Evolutionary conservation across 2,329 filamentous ascomycete genomes (phyloP), one percentile per base, ranked within the genome.

Genomic region (Aureobasidium sp.): DNA sequence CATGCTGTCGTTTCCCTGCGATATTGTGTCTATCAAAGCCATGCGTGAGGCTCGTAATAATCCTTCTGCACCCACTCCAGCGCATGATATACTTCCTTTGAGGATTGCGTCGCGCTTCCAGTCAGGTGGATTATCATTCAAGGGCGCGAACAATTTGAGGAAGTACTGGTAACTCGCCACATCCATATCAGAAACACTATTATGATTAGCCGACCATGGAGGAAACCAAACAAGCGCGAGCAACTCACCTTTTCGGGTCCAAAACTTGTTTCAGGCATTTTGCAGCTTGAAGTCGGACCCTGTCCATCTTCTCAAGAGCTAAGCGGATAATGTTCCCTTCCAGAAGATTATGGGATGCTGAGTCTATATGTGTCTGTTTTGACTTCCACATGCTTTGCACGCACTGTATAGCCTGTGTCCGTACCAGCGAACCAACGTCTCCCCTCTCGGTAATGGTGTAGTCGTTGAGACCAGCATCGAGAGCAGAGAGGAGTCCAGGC

Each of bases 391-490:
- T 72, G 37, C 70, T 71, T 75, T 82, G 85, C 1, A 91, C 79
- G 2, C 84, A 85, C 64, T 84, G 82, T 13, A 97, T 81, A 27
- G 90, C 92, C 72, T 92, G 88, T 5, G 93, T 78, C 3, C 94
- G 84, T 4, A 96, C 88, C 59, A 92, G 84, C 0, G 92, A 96
- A 5, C 94, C 94, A 53, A 97, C 83, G 70, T 99, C 94, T 17
- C 94, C 94, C 62, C 92, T 82, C 15, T 92, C 87, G 67, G 90
- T 93, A 3, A 90, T 92, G 0, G 90, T 96, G 70, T 97, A 97
- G 71, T 99, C 92, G 66, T 93, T 88, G 32, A 99, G 75, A 0
- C 87, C 77, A 20, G 50, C 50, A 9, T 63, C 37, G 6, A 66
- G 37, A 12, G 59, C 51, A n/a, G 41, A 34, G 5, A 74, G 64